Percentiles rank a stretch among this genome's conserved stretches.
Evolutionary conservation across 2,329 filamentous ascomycete species (phyloP).

Genomic region (Aschersonia sp.): DNA sequence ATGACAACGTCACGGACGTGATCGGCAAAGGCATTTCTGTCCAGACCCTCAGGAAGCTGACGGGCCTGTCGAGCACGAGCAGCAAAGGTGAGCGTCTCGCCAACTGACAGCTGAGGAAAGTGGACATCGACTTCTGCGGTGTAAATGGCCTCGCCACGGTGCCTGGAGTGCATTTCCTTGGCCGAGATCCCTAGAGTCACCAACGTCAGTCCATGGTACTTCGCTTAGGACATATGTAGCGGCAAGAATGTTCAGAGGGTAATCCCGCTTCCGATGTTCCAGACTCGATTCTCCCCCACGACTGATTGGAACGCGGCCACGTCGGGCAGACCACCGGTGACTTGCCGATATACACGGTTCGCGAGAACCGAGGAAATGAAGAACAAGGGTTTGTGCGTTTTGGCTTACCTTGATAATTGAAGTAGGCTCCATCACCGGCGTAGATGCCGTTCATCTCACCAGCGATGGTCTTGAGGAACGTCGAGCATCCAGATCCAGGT

Average conservation of each 20-base stretch:
- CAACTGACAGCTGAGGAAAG: slow-evolving; percentile 63
- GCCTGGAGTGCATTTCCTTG: slow-evolving; percentile 60
- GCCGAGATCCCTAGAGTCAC: slow-evolving; percentile 39
- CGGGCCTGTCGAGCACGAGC: slow-evolving; percentile 54
- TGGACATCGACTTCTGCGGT: slow-evolving; percentile 74
- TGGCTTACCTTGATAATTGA: slow-evolving; percentile 63
- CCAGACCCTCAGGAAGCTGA: slow-evolving; percentile 42
- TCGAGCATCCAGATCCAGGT: slow-evolving; percentile 64
- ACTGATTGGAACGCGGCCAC: too few relatives aligned
- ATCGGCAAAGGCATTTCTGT: slow-evolving; percentile 27
- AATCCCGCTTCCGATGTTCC: too few relatives aligned
- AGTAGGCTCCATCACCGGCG: slow-evolving; percentile 52
- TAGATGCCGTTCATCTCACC: slow-evolving; percentile 72
- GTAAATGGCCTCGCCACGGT: slow-evolving; percentile 77
- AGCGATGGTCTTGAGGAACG: slow-evolving; percentile 70
- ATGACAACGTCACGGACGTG: slow-evolving; percentile 59
- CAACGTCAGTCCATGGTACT: too few relatives aligned
- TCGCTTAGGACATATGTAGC: too few relatives aligned
- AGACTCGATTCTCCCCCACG: too few relatives aligned
- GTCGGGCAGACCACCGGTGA: too few relatives aligned
- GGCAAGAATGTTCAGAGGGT: too few relatives aligned
- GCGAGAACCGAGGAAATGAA: too few relatives aligned
- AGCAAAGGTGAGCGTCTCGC: slow-evolving; percentile 67
- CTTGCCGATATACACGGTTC: too few relatives aligned
- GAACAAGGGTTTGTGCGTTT: too few relatives aligned